These are phyloP conservation scores for Blepharisma japonicum DNA, from an alignment of 73 alveolate species.

Conservation along the genomic window DNA sequence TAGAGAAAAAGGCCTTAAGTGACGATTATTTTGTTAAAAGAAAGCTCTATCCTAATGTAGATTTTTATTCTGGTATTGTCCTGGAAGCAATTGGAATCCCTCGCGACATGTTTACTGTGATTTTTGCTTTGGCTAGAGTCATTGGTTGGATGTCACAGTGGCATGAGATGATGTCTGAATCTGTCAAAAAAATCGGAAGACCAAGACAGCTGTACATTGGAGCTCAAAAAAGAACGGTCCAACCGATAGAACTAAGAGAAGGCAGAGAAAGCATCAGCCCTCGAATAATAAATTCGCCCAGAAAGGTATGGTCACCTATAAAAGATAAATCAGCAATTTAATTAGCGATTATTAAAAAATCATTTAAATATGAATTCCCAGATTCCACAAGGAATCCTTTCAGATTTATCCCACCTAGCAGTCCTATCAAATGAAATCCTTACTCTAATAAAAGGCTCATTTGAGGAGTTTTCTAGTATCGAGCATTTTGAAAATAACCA, in stretches of 20 bases:
- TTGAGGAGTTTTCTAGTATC: too few relatives aligned
- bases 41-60: conserved; percentile 84
- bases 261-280: conserved; percentile 27
- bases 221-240: not conserved
- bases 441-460: too few relatives aligned
- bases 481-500: too few relatives aligned
- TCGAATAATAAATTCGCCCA: too few relatives aligned
- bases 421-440: too few relatives aligned
- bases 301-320: too few relatives aligned
- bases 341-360: too few relatives aligned
- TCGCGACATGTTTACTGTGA: conserved; percentile 79
- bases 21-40: conserved; percentile 73
- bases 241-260: not conserved
- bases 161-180: conserved; percentile 84
- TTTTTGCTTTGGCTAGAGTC: conserved; percentile 78
- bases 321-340: too few relatives aligned
- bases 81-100: conserved; percentile 76
- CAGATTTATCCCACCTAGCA: too few relatives aligned
- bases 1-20: not conserved
- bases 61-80: conserved; percentile 80
- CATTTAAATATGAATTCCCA: too few relatives aligned
- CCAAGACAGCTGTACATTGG: conserved; percentile 85
- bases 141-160: conserved; percentile 87
- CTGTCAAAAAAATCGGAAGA: conserved; percentile 68
- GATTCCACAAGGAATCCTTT: too few relatives aligned